Percentiles rank a stretch among this genome's conserved stretches.
phyloP scores from a whole-genome alignment of 2,329 filamentous ascomycete genomes.

The Cryphonectria naterciae region DNA sequence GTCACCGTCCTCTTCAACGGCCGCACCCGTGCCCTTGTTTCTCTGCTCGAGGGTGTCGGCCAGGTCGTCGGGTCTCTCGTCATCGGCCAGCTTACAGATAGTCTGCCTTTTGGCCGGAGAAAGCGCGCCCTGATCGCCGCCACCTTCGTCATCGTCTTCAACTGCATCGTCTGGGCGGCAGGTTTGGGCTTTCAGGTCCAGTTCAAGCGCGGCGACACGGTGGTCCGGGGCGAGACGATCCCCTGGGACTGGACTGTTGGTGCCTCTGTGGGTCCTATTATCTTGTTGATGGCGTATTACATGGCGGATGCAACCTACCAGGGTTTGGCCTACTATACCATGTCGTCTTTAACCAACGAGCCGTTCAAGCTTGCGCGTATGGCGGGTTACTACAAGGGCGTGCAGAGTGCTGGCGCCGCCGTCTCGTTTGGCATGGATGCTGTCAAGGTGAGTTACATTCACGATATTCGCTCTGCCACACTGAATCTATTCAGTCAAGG shows the following conservation, averaged over 20 bases:
- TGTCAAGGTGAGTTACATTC: conserved; percentile 33
- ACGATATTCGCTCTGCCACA: neutral
- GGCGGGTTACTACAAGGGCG: conserved; percentile 80
- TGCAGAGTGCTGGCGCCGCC: conserved; percentile 75
- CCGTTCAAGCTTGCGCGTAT: conserved; percentile 74
- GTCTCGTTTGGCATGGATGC: conserved; percentile 45
- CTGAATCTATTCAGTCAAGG: neutral
- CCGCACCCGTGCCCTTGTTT: conserved; percentile 75
- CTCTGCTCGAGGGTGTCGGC: conserved; percentile 70
- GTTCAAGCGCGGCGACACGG: conserved; percentile 41
- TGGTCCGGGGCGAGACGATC: conserved; percentile 29
- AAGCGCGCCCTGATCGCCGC: conserved; percentile 64
- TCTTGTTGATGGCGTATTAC: conserved; percentile 36
- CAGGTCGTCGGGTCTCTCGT: conserved; percentile 72
- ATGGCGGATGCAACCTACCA: conserved; percentile 36
- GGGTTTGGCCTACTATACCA: conserved; percentile 72
- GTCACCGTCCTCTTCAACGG: conserved; percentile 74
- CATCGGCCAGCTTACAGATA: conserved; percentile 68
- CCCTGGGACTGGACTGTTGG: conserved; percentile 37
- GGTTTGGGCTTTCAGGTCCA: conserved; percentile 70
- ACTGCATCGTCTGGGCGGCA: conserved; percentile 70
- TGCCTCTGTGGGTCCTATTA: conserved; percentile 34
- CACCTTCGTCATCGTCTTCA: conserved; percentile 60
- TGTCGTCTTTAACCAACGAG: conserved; percentile 76
- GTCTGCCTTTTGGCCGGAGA: conserved; percentile 56